Conservation (phyloP, 2,329 filamentous ascomycete genomes). For the Aspergillus sp. region DNA sequence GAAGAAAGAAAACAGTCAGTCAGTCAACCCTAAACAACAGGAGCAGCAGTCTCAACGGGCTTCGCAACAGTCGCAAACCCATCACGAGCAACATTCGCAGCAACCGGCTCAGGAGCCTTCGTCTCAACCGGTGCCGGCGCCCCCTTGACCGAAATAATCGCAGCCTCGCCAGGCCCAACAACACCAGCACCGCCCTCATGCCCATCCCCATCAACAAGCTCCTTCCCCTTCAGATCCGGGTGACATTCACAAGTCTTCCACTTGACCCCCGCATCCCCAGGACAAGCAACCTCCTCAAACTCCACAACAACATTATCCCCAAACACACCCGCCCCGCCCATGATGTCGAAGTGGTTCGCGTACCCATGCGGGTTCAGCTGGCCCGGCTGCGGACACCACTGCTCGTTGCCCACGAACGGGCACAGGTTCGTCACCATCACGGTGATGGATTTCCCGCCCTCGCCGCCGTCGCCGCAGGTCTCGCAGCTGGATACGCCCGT, state of each 20-base stretch:
- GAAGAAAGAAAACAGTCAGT: too few relatives aligned
- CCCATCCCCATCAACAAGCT: background rate
- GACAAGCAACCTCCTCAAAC: constrained; percentile 6
- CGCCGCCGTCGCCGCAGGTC: constrained; percentile 23
- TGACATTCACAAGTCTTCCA: constrained; percentile 11
- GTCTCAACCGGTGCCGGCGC: background rate
- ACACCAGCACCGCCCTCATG: background rate
- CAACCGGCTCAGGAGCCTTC: background rate
- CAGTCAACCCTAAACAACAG: too few relatives aligned
- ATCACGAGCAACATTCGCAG: background rate
- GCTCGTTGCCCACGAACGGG: constrained; percentile 7
- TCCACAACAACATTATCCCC: constrained; percentile 14
- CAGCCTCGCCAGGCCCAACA: background rate
- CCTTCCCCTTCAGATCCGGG: background rate
- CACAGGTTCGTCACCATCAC: constrained; percentile 20
- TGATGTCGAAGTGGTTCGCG: constrained; percentile 10
- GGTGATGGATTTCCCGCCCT: constrained; percentile 22
- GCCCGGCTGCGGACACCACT: constrained; percentile 7
- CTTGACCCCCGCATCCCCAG: background rate
- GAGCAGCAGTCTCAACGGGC: background rate
- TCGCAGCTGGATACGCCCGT: constrained; percentile 20
- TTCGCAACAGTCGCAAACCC: background rate
- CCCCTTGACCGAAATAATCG: background rate
- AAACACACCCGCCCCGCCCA: background rate
- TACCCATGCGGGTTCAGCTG: constrained; percentile 5